Percentiles rank a stretch among this genome's conserved stretches.
These are phyloP conservation scores for Cinchona pubescens DNA, from an alignment of 257 asterid genomes.

Conservation along the genomic window DNA sequence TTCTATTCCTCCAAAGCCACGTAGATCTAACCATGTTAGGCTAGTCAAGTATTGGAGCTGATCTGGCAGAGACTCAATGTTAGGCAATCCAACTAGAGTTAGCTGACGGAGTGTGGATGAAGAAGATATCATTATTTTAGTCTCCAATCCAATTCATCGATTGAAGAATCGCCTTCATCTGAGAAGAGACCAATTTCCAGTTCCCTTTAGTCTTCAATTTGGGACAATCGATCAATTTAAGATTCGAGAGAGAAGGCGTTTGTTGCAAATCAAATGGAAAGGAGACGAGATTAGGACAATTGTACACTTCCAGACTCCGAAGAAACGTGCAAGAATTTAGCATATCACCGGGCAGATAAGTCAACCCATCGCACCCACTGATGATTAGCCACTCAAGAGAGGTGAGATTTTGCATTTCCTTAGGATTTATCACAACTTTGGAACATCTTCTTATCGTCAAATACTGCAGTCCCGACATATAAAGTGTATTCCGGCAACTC, in stretches of 20 bases:
- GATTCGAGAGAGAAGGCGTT: neutral
- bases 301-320: fast-evolving
- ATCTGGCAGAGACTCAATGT: conserved; percentile 7
- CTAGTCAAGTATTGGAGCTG: no score
- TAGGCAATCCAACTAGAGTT: neutral
- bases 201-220: neutral
- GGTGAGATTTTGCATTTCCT: neutral
- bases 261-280: conserved; percentile 2
- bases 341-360: conserved; percentile 19
- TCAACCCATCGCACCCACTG: neutral
- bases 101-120: conserved; percentile 10
- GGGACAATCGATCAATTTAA: neutral
- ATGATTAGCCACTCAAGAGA: neutral
- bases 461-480: neutral
- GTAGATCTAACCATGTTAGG: no score
- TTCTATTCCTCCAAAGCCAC: no score
- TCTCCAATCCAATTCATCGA: neutral
- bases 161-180: no score
- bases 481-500: neutral
- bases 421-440: neutral
- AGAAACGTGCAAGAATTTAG: neutral
- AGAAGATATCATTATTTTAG: no score
- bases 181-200: neutral
- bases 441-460: neutral
- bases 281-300: neutral